Base-by-base conservation (phyloP, 2,329 filamentous ascomycete species). In the Fusarium ambrosium region DNA sequence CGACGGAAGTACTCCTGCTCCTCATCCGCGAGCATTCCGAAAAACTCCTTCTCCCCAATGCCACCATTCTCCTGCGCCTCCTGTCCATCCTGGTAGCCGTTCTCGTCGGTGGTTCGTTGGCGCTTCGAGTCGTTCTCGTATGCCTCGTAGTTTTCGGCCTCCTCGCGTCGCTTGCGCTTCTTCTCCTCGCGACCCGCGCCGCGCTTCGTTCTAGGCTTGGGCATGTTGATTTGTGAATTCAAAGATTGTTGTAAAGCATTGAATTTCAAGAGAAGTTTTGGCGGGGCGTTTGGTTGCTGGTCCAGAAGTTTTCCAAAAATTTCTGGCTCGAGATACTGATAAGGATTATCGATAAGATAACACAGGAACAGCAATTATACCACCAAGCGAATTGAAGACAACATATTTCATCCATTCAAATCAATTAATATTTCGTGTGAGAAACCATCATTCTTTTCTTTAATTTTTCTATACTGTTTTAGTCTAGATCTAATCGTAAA, bases 1-100 rank as follows among this genome's bases (percentile, higher is more conserved):
- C 92, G 91, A 76, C 94, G 93, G 84, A 98, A 99, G 83, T 98
- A 98, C 83, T 98, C 95, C 81, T 98, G 95, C 86, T 99, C 97
- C 76, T 97, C 91, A 64, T 97, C 93, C 78, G 95, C 93, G 29
- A 99, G 92, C 87, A 98, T 92, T 74, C 97, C 97, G 79, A 97
- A 98, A 86, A 98, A 99, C 66, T 94, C 92, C 77, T 87, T 90
- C 69, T 94, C 93, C 11, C 83, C 80, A 13, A 72, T 68, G 14
- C 77, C 80, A 32, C 77, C 80, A 32, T 79, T 73, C 45, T 80
- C 76, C 29, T 78, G 74, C 24, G 74, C 61, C 41, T 77, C 76
- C 34, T 72, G 73, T 14, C 74, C 74, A 39, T 79, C 74, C 55
- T 74, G 75, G 37, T 79, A 67, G 62, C 79, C 72, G 45, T 69